Evolutionary conservation across 2,329 filamentous ascomycete genomes (phyloP), one percentile per base, ranked within the genome.

Genomic region (Penicillium corylophilum): DNA sequence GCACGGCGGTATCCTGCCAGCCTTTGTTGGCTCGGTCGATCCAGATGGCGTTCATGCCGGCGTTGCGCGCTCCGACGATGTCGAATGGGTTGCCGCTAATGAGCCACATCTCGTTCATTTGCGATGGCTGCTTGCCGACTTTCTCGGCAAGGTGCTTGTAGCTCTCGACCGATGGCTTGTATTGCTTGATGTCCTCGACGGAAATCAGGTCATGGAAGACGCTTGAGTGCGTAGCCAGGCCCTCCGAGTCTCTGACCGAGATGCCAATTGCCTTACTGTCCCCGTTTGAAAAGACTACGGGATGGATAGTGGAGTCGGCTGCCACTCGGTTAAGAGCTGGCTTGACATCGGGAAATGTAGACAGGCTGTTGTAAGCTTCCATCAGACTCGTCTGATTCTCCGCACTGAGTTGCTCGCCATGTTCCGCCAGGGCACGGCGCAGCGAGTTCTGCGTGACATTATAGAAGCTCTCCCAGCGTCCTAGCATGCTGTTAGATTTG

Each of bases 11-110:
- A 71, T 91, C 88, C 54, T 78, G 74, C 87, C 87, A 90, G 2
- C 86, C 86, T 8, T 69, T 75, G 0, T 81, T 80, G 13, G 65
- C 69, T 23, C 87, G 74, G 71, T 90, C 85, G 5, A 91, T 80
- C 83, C 85, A 90, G 12, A 79, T 82, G 22, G 83, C 80, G 60
- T 80, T 78, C 71, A 90, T 72, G 0, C 87, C 87, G 5, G 79
- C 76, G 1, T 76, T 76, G 54, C 77, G 77, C 1, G 87, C 84
- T 0, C 88, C 88, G 0, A 84, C 79, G 15, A 87, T 74, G 65
- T 91, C 88, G 65, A 91, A 91, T 2, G 88, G 84, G 64, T 91
- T 91, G 1, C 82, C 82, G 58, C 81, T 87, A 5, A 92, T 78
- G 7, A 91, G 69, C 85, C 87, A 90, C 13, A 90, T 76, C 23